phyloP scores from a whole-genome alignment of 1,139 yeast species.

The Yamadazyma membranifaciens region DNA sequence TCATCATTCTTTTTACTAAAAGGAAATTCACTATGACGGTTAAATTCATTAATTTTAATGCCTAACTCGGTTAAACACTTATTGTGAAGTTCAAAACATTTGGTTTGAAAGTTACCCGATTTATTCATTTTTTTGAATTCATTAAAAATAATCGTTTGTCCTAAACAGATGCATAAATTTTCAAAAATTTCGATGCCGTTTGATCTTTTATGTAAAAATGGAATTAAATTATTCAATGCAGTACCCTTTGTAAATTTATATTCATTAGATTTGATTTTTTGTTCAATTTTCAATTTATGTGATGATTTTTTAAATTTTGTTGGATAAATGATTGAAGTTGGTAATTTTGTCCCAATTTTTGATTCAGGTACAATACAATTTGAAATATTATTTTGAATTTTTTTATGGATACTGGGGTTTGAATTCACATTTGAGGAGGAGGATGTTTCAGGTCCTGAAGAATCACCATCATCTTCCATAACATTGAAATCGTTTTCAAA shows the following conservation, averaged over 20 bases:
- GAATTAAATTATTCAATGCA: slow-evolving; percentile 11
- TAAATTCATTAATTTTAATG: slow-evolving; percentile 8
- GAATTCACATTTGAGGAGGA: neutral
- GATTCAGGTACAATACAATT: neutral
- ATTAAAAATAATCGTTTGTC: slow-evolving; percentile 18
- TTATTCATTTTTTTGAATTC: slow-evolving; percentile 9
- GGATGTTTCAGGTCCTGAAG: slow-evolving; percentile 1
- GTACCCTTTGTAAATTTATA: slow-evolving; percentile 14
- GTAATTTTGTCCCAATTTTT: slow-evolving; percentile 3
- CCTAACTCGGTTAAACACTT: slow-evolving; percentile 14
- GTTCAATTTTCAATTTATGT: slow-evolving; percentile 7
- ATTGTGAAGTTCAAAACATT: slow-evolving; percentile 19
- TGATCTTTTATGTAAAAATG: slow-evolving; percentile 3
- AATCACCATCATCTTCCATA: slow-evolving; percentile 12
- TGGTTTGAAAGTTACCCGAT: slow-evolving; percentile 9
- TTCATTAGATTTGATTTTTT: slow-evolving; percentile 11
- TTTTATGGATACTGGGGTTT: neutral
- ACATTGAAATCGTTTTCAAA: slow-evolving; percentile 19
- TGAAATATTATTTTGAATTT: neutral
- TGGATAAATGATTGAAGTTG: slow-evolving; percentile 5
- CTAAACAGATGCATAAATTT: slow-evolving; percentile 18
- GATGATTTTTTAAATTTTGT: slow-evolving; percentile 6
- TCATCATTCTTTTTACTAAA: slow-evolving; percentile 10
- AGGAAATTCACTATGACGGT: slow-evolving; percentile 2
- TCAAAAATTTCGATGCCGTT: slow-evolving; percentile 9